Conservation (phyloP, 768 basidiomycete species). For the Boletellus emodensis region DNA sequence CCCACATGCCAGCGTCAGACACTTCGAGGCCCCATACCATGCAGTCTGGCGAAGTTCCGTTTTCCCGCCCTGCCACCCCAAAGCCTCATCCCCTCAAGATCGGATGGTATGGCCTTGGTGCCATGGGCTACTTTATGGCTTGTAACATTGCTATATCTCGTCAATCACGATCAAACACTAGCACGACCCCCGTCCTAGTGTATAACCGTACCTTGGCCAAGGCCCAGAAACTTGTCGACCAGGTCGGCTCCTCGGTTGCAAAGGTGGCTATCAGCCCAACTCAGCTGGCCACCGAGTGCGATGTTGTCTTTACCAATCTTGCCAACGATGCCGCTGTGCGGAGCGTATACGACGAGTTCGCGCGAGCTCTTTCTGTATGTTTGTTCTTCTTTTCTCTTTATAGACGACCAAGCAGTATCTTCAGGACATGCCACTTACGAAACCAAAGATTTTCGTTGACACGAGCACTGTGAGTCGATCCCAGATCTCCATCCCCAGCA, state of each 20-base stretch:
- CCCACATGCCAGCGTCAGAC: background rate
- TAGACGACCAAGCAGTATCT: slow-evolving; percentile 1
- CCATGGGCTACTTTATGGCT: slow-evolving; percentile 76
- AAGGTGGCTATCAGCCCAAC: slow-evolving; percentile 52
- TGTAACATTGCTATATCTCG: slow-evolving; percentile 66
- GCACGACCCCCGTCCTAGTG: slow-evolving; percentile 54
- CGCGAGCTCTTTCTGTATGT: slow-evolving; percentile 53
- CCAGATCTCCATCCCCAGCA: background rate
- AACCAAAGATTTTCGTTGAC: slow-evolving; percentile 77
- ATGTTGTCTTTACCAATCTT: slow-evolving; percentile 74
- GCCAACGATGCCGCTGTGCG: slow-evolving; percentile 68
- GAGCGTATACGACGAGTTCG: slow-evolving; percentile 57
- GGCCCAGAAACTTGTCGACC: slow-evolving; percentile 51
- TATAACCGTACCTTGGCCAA: slow-evolving; percentile 74
- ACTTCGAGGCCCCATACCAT: background rate
- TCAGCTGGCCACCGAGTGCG: slow-evolving; percentile 62
- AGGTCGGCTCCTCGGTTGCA: slow-evolving; percentile 51
- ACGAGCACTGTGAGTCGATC: slow-evolving; percentile 67
- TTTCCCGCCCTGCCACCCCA: slow-evolving; percentile 60
- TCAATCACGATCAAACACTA: slow-evolving; percentile 28
- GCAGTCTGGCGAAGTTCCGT: slow-evolving; percentile 35
- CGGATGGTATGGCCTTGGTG: slow-evolving; percentile 50
- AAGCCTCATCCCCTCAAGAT: slow-evolving; percentile 35
- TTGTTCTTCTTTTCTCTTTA: background rate
- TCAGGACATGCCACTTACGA: slow-evolving; percentile 40